Evolutionary conservation across 2,329 filamentous ascomycete genomes (phyloP).

Genomic region (Scopulariopsis brevicaulis): DNA sequence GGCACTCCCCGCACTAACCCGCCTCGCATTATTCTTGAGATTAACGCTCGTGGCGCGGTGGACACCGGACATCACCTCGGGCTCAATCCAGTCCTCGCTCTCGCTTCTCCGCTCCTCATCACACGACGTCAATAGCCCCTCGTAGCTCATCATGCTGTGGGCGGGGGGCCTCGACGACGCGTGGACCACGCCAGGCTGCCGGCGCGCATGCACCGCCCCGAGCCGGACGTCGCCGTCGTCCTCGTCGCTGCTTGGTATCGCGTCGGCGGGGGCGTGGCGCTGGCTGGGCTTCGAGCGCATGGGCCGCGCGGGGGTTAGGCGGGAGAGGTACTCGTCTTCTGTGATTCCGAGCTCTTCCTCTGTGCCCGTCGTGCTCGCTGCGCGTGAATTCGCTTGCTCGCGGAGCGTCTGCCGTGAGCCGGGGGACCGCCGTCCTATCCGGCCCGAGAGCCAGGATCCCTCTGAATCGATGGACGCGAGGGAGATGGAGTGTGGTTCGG

Average conservation of each 20-base stretch:
- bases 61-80: slow-evolving; percentile 15
- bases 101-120: slow-evolving; percentile 16
- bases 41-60: slow-evolving; percentile 63
- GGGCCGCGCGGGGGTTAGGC: slow-evolving; percentile 17
- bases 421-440: slow-evolving; percentile 29
- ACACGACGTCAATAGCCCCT: slow-evolving; percentile 35
- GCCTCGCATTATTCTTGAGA: slow-evolving; percentile 53
- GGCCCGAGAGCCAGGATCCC: slow-evolving; percentile 87
- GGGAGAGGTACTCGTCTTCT: slow-evolving; percentile 55
- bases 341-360: slow-evolving; percentile 44
- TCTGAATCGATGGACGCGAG: slow-evolving; percentile 92
- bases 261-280: slow-evolving; percentile 7
- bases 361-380: slow-evolving; percentile 9
- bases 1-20: slow-evolving; percentile 69
- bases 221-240: slow-evolving; percentile 38
- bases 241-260: slow-evolving; percentile 42
- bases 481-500: slow-evolving; percentile 64
- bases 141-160: slow-evolving; percentile 37
- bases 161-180: slow-evolving; percentile 28
- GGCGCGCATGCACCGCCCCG: slow-evolving; percentile 35
- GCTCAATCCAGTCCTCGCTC: slow-evolving; percentile 9
- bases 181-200: slow-evolving; percentile 43
- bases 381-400: slow-evolving; percentile 16
- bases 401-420: slow-evolving; percentile 19
- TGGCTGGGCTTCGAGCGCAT: slow-evolving; percentile 9